These are phyloP conservation scores for Dactylellina cionopaga DNA, from an alignment of 2,329 filamentous ascomycete genomes.

Conservation along the genomic window DNA sequence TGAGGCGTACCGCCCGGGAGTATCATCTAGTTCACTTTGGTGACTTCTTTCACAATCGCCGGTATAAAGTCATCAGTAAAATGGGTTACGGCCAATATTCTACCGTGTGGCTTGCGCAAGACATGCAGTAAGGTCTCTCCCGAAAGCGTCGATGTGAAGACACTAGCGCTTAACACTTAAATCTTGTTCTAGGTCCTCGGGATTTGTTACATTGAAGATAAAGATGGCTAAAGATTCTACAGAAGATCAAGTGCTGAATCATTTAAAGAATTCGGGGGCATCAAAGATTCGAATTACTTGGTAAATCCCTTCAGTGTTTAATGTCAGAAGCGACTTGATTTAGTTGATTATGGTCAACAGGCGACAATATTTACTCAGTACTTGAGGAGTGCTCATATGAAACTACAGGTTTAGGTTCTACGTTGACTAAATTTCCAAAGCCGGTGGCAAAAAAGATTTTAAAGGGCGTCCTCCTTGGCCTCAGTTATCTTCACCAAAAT, in stretches of 20 bases:
- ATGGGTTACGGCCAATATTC: conserved; percentile 57
- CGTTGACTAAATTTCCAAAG: conserved; percentile 4
- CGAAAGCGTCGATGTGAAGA: no score
- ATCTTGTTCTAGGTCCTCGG: not conserved
- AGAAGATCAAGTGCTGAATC: no score
- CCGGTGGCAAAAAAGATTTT: conserved; percentile 8
- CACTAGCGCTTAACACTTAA: no score
- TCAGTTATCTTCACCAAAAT: conserved; percentile 22
- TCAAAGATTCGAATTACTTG: no score
- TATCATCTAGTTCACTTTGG: conserved; percentile 58
- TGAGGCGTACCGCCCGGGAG: conserved; percentile 57
- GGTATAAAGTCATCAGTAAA: conserved; percentile 58
- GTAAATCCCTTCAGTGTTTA: no score
- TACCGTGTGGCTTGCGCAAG: conserved; percentile 58
- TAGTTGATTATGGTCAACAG: no score
- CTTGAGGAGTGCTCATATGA: conserved; percentile 11
- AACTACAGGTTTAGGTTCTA: not conserved
- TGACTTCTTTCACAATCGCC: conserved; percentile 56
- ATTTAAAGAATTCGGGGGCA: no score
- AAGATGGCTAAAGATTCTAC: no score
- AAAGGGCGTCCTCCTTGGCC: conserved; percentile 9
- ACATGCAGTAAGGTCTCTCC: conserved; percentile 53
- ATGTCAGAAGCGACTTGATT: no score
- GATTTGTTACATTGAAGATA: conserved; percentile 22
- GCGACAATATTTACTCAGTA: conserved; percentile 4